Conservation (phyloP, 176 grass and related monocot genomes). For the Chloris gayana region DNA sequence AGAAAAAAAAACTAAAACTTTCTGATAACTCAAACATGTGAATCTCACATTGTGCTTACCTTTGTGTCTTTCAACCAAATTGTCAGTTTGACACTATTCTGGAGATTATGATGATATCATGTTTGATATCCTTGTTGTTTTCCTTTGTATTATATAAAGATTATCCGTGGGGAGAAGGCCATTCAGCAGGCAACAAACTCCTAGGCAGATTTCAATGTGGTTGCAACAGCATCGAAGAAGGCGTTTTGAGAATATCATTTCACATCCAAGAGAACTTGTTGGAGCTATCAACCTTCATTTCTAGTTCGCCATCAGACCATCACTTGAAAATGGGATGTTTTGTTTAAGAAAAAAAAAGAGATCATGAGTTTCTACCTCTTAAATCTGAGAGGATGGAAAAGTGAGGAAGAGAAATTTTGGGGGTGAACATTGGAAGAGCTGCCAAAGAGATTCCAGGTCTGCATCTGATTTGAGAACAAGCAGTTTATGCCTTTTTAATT, state of each 20-base stretch:
- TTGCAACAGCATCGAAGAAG: slow-evolving; percentile 5
- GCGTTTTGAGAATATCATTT: background rate
- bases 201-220: slow-evolving; percentile 17
- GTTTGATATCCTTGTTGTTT: background rate
- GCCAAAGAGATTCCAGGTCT: slow-evolving; percentile 8
- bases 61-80: background rate
- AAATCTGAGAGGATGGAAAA: slow-evolving; percentile 8
- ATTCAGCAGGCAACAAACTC: slow-evolving; percentile 40
- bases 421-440: slow-evolving; percentile 18
- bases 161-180: slow-evolving; percentile 55
- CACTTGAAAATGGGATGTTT: background rate
- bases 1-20: background rate
- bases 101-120: background rate
- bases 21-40: background rate
- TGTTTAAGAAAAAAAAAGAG: background rate
- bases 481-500: slow-evolving; percentile 28
- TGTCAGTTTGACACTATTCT: background rate
- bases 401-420: slow-evolving; percentile 27
- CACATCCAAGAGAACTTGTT: slow-evolving; percentile 1
- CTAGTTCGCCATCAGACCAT: background rate
- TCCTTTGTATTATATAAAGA: slow-evolving; percentile 36
- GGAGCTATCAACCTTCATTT: slow-evolving; percentile 12
- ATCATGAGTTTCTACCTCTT: slow-evolving; percentile 26
- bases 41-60: background rate
- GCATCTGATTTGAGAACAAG: slow-evolving; percentile 29